Evolutionary conservation across 2,329 filamentous ascomycete genomes (phyloP), one percentile per base, ranked within the genome.

Genomic region (Ophidiomyces ophidiicola): DNA sequence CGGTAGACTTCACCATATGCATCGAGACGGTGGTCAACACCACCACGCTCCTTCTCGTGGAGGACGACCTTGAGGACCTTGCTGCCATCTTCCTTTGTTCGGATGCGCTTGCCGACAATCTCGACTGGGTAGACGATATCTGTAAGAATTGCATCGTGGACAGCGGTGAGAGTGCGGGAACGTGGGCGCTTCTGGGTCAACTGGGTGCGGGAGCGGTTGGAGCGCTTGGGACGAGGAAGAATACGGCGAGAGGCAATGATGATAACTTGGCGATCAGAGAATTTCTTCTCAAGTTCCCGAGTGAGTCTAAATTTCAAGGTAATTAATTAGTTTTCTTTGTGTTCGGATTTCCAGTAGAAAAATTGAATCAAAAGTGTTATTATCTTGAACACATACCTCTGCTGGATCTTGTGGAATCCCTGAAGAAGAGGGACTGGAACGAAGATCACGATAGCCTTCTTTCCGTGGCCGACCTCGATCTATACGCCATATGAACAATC

Each of bases 361-460:
- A 15, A 32, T 33, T 20, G 33, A 2, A 18, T 30, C 6, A 5
- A 43, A 3, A 3, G n/a, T n/a, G 10, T 15, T n/a, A 2, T 44
- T 58, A 42, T 38, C n/a, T 31, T 12, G 25, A 37, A 43, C 50
- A 69, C 80, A 71, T 87, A 96, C 88, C 90, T 87, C 77, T 96
- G 90, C 80, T 98, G 90, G 67, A 94, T 85, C 66, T 90, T 87
- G 83, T 96, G 90, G 85, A 94, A 98, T 68, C 84, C 84, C 69
- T 80, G 75, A 68, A 98, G 85, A 70, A 92, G 85, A 72, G 90
- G 90, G 69, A 98, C 90, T 68, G 90, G 90, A 78, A 98, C 90
- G 83, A 98, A 98, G 83, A 98, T 93, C 78, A 94, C 88, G 76
- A 98, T 90, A 66, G 90, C 90, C 82, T 96, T 98, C 80, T 94